These are phyloP conservation scores for Aspergillus hancockii DNA, from an alignment of 495 filamentous ascomycete genomes.

Conservation along the genomic window DNA sequence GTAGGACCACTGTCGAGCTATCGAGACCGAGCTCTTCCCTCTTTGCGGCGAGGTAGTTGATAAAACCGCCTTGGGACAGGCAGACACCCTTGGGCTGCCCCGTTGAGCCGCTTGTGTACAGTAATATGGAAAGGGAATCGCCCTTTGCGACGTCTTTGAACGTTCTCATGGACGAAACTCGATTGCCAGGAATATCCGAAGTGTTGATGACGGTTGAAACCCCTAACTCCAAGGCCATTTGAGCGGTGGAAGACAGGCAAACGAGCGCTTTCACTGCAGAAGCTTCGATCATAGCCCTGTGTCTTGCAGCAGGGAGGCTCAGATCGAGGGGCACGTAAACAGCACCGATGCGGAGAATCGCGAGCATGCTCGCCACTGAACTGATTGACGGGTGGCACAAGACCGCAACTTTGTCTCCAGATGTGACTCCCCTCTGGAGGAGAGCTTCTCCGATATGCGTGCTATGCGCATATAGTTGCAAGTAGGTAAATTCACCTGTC, in stretches of 20 bases:
- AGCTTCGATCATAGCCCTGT: conserved; percentile 24
- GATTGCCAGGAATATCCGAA: background rate
- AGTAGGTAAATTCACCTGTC: conserved; percentile 19
- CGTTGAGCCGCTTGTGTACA: conserved; percentile 41
- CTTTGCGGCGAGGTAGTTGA: conserved; percentile 29
- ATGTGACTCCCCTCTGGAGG: background rate
- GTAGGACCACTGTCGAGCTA: conserved; percentile 18
- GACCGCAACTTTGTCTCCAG: conserved; percentile 18
- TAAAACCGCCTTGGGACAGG: conserved; percentile 26
- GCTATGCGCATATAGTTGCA: conserved; percentile 7
- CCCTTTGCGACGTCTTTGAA: background rate
- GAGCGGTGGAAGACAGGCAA: background rate
- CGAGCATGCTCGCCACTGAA: conserved; percentile 51
- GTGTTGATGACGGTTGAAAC: conserved; percentile 9
- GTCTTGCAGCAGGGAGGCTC: conserved; percentile 29
- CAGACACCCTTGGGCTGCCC: conserved; percentile 40
- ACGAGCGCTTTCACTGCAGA: conserved; percentile 13
- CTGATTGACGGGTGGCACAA: conserved; percentile 33
- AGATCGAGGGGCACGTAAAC: conserved; percentile 57
- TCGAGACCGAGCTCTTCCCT: background rate
- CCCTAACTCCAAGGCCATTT: conserved; percentile 17
- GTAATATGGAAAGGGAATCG: conserved; percentile 17
- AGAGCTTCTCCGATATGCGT: conserved; percentile 16
- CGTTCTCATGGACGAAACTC: background rate
- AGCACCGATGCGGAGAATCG: conserved; percentile 47